Conservation (phyloP, 257 asterid species). For the Petrea volubilis region DNA sequence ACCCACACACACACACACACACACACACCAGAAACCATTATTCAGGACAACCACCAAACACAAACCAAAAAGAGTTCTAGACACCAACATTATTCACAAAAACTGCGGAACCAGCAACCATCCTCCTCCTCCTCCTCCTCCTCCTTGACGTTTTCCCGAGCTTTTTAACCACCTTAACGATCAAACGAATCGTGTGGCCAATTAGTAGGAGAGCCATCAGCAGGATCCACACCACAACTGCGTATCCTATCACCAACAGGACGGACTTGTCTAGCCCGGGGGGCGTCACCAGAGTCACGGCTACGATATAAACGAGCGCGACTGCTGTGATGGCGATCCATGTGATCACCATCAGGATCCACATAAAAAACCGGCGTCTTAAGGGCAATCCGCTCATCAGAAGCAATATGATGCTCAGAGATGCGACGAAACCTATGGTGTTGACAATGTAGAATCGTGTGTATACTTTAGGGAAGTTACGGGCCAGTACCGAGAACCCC, state of each 20-base stretch:
- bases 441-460: background rate
- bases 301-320: slow-evolving; percentile 3
- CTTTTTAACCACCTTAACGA: slow-evolving; percentile 12
- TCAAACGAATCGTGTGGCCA: slow-evolving; percentile 19
- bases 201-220: slow-evolving; percentile 27
- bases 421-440: slow-evolving; percentile 24
- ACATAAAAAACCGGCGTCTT: slow-evolving; percentile 13
- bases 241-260: background rate
- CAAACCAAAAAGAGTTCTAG: background rate
- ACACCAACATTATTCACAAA: background rate
- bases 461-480: background rate
- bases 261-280: background rate
- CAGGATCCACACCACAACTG: background rate
- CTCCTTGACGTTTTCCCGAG: background rate
- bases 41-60: background rate
- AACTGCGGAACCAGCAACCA: background rate
- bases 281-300: slow-evolving; percentile 6
- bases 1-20: too few species aligned
- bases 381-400: slow-evolving; percentile 34
- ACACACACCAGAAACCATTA: too few species aligned
- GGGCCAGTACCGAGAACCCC: slow-evolving; percentile 20
- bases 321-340: slow-evolving; percentile 32
- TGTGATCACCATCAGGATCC: slow-evolving; percentile 35
- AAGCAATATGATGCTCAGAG: slow-evolving; percentile 36
- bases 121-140: background rate